Base-by-base conservation (phyloP, 495 filamentous ascomycete species). In the Neurospora pannonica region DNA sequence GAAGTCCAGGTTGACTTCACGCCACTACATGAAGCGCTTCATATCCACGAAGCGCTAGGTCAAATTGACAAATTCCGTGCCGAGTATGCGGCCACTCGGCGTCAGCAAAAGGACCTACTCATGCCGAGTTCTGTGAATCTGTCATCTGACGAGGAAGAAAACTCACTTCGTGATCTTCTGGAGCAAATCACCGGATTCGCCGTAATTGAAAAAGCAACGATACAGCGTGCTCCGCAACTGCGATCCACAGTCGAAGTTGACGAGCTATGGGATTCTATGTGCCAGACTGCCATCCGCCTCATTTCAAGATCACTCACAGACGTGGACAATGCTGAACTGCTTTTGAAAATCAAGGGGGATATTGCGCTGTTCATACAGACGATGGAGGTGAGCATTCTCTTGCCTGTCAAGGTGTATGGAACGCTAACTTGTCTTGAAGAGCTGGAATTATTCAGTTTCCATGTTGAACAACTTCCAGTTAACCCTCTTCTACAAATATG, bases 231-330 rank as follows among this genome's bases (percentile, higher is more conserved):
- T 2, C 91, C 93, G 3, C 91, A 93, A 73, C 85, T 98, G 60
- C 87, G 96, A 71, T 93, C 94, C n/a, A 84, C 88, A 17, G 88
- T 92, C 72, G 96, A 98, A 93, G 92, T 97, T 70, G 95, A 98
- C 78, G 95, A 97, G 80, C 87, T 99, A 7, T 99, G 96, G 96
- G 95, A 98, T 79, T 97, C 95, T 0, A 95, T 98, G 94, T 98
- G 95, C 78, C 92, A 97, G 78, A 89, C 89, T 31, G 92, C 94
- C 6, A 93, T 97, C 72, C 87, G 84, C 31, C 84, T 97, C 42
- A 95, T 97, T 75, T 89, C 90, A 0, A 92, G 89, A 75, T 92
- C 94, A 13, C 83, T 98, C 9, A 85, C 87, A 39, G 89, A 91
- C 36, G 90, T 98, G 46, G 90, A 90, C 38, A 94, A 95, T 78